Evolutionary conservation across 345 rosid genomes (phyloP).

Genomic region (Noccaea bulbosa): DNA sequence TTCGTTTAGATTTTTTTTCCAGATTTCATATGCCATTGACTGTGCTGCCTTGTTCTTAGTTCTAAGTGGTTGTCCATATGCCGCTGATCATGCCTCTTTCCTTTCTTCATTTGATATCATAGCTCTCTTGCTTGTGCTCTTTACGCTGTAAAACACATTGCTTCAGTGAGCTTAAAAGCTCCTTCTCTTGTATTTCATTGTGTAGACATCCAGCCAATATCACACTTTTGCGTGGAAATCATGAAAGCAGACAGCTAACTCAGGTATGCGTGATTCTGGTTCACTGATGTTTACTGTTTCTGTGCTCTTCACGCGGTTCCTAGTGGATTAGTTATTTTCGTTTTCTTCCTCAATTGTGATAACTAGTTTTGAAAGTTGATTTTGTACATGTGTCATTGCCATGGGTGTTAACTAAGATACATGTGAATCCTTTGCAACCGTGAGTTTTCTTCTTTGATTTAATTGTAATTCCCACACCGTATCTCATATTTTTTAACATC

Average conservation of each 20-base stretch:
- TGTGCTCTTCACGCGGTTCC: background rate
- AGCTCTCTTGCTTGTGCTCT: constrained; percentile 9
- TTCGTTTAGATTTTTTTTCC: too few species aligned
- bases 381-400: background rate
- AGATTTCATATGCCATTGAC: too few species aligned
- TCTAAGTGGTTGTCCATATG: background rate
- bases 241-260: constrained; percentile 98
- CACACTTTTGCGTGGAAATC: constrained; percentile 98
- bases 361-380: constrained; percentile 1
- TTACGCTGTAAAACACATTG: constrained; percentile 19
- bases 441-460: constrained; percentile 8
- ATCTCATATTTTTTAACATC: background rate
- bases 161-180: constrained; percentile 16
- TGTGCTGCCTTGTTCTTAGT: too few species aligned
- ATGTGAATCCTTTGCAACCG: background rate
- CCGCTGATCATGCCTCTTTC: background rate
- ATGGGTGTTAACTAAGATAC: background rate
- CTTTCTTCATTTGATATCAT: background rate
- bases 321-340: background rate
- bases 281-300: constrained; percentile 3
- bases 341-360: background rate
- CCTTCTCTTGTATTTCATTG: constrained; percentile 16
- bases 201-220: constrained; percentile 94
- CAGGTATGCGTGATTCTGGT: constrained; percentile 60
- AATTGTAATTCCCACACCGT: constrained; percentile 3